Base-by-base conservation (phyloP, 176 grass and related monocot species). In the Aegilops umbellulata region DNA sequence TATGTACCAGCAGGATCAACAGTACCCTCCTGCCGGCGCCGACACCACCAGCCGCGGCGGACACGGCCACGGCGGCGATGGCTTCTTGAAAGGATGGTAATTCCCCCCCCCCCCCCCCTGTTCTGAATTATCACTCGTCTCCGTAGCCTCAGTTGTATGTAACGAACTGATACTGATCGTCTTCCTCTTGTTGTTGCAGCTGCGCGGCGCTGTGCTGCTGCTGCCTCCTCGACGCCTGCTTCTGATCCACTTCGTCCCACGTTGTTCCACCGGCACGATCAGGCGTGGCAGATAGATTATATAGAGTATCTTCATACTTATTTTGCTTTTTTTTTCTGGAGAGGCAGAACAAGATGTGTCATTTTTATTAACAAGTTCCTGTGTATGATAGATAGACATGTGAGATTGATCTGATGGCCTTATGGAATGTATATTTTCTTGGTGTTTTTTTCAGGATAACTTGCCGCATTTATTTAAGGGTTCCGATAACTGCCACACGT, bases 61-160 rank as follows among this genome's bases (percentile, higher is more conserved):
- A 0, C 32, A 36, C 17, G 26, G 26, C 26, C 16, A 76, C 16
- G 26, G 26, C 46, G 26, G 44, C 44, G 72, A 53, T 53, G 73
- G 74, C 16, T 76, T 76, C 74, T 76, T 30, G 74, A 76, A 31
- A 55, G 74, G 74, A 76, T 76, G 74, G 74, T 76, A 55, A 76
- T 26, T 22, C 9, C 1, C 0, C 17, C 1, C 19, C 53, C 9
- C 1, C 0, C 17, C 1, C 19, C 53, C 53, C 22, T 19, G 16
- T 17, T 76, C 46, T 4, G 10, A 55, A 32, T 55, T 55, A 8
- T 31, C 25, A 38, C 31, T 42, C n/a, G 12, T 73, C n/a, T 55
- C 2, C 14, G 46, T 6, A 49, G 46, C 15, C 4, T 16, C n/a
- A 5, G 47, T 16, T 16, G 4, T 16, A 49, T 16, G 14, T 6